A percentile compares a stretch with the other conserved stretches of the same genome.
Conservation (phyloP, 768 basidiomycete genomes). For the Tephrocybe sp. region DNA sequence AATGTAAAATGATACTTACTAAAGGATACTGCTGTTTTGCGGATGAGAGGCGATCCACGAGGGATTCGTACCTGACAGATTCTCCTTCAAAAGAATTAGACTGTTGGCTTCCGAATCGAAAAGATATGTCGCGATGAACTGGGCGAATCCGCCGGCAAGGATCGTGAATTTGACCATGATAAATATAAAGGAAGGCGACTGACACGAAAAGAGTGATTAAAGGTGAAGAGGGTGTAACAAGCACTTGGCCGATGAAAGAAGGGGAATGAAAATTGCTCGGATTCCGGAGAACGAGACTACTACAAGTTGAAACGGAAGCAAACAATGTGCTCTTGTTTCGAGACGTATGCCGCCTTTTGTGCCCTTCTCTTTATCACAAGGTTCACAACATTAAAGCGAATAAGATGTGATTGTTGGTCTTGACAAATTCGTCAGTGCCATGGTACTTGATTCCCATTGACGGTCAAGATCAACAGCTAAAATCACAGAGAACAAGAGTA, state of each 20-base stretch:
- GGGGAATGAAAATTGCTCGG: background rate
- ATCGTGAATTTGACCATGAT: slow-evolving; percentile 49
- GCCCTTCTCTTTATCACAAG: too few relatives aligned
- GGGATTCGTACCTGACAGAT: slow-evolving; percentile 46
- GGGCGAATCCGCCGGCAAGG: slow-evolving; percentile 46
- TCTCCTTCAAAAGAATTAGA: slow-evolving; percentile 44
- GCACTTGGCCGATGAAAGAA: background rate
- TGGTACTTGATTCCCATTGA: too few relatives aligned
- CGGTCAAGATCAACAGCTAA: too few relatives aligned
- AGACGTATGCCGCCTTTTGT: too few relatives aligned
- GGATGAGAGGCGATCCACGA: slow-evolving; percentile 62
- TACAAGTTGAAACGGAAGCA: too few relatives aligned
- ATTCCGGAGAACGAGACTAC: background rate
- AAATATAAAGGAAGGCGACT: background rate
- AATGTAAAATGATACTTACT: slow-evolving; percentile 41
- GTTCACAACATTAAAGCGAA: too few relatives aligned
- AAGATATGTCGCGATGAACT: slow-evolving; percentile 44
- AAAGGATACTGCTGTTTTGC: slow-evolving; percentile 54
- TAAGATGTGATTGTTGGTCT: too few relatives aligned
- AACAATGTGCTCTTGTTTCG: too few relatives aligned
- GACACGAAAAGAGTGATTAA: background rate
- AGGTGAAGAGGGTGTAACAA: background rate
- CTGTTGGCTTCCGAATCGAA: slow-evolving; percentile 52
- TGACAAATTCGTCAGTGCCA: too few relatives aligned
- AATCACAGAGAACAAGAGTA: too few relatives aligned